phyloP scores from a whole-genome alignment of 2,329 filamentous ascomycete species.

The Xylaria sp. region DNA sequence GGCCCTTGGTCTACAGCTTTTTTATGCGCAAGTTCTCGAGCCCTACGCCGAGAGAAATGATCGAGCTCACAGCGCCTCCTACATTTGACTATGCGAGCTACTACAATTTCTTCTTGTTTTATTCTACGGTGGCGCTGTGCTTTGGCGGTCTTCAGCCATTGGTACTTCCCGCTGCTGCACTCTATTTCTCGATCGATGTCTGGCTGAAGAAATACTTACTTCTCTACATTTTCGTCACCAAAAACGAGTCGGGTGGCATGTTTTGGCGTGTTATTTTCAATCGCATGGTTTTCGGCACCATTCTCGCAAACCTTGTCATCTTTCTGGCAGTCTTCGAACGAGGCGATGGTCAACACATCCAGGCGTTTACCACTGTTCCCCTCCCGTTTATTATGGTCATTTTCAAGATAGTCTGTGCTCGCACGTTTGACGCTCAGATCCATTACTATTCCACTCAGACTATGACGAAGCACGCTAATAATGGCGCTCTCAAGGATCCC shows the following conservation, averaged over 20 bases:
- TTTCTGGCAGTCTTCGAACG: constrained; percentile 79
- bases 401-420: constrained; percentile 89
- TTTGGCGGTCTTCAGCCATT: constrained; percentile 89
- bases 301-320: constrained; percentile 82
- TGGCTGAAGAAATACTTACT: constrained; percentile 95
- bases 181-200: constrained; percentile 90
- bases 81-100: constrained; percentile 95
- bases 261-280: constrained; percentile 96
- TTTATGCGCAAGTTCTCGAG: constrained; percentile 85
- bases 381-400: constrained; percentile 80
- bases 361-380: constrained; percentile 77
- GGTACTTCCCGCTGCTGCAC: constrained; percentile 83
- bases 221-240: constrained; percentile 94
- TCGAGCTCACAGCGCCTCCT: constrained; percentile 91
- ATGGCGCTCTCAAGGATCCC: constrained; percentile 61
- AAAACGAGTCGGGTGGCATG: constrained; percentile 92
- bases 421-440: constrained; percentile 80
- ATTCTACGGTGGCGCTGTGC: constrained; percentile 86
- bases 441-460: constrained; percentile 81
- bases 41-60: constrained; percentile 89
- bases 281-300: constrained; percentile 83
- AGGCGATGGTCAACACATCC: constrained; percentile 67
- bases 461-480: constrained; percentile 59
- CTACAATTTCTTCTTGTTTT: constrained; percentile 98
- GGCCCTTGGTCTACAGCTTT: constrained; percentile 85